phyloP scores from a whole-genome alignment of 805 yeast genomes.

The Lachancea cidri region DNA sequence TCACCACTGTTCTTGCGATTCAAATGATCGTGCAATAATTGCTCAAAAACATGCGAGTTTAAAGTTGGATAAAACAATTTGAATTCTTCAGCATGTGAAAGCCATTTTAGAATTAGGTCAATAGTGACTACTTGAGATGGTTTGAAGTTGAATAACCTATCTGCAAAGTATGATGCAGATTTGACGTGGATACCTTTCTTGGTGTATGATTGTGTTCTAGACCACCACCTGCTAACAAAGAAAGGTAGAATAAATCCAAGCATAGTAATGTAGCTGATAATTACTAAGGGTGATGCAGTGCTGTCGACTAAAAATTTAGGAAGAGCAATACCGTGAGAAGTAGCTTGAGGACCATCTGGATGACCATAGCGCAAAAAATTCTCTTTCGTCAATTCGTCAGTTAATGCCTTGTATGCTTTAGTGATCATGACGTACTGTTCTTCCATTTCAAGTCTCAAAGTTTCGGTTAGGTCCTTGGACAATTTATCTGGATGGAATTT shows the following conservation, averaged over 20 bases:
- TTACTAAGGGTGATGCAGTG: slow-evolving; percentile 58
- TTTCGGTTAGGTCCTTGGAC: slow-evolving; percentile 51
- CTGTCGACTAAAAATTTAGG: slow-evolving; percentile 90
- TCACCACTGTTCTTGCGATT: slow-evolving; percentile 43
- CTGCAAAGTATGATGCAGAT: slow-evolving; percentile 77
- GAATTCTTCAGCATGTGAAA: slow-evolving; percentile 67
- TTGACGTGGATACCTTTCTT: slow-evolving; percentile 75
- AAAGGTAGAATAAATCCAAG: slow-evolving; percentile 78
- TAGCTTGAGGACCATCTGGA: slow-evolving; percentile 95
- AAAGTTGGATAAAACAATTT: slow-evolving; percentile 37
- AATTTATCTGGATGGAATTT: slow-evolving; percentile 93
- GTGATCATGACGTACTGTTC: slow-evolving; percentile 73
- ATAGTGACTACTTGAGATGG: slow-evolving; percentile 61
- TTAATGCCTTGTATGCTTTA: slow-evolving; percentile 90
- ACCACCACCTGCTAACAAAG: slow-evolving; percentile 89
- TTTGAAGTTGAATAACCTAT: slow-evolving; percentile 64
- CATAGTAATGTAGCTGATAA: slow-evolving; percentile 56
- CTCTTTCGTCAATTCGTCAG: slow-evolving; percentile 80
- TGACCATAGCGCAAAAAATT: slow-evolving; percentile 88
- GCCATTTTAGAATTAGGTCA: slow-evolving; percentile 50
- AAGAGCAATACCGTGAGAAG: slow-evolving; percentile 88
- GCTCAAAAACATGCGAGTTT: slow-evolving; percentile 43
- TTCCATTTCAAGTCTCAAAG: slow-evolving; percentile 57
- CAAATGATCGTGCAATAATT: slow-evolving; percentile 53
- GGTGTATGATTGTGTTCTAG: slow-evolving; percentile 69